Conservation (phyloP, 108 stramenopile species). For the Thalassiosira profunda region DNA sequence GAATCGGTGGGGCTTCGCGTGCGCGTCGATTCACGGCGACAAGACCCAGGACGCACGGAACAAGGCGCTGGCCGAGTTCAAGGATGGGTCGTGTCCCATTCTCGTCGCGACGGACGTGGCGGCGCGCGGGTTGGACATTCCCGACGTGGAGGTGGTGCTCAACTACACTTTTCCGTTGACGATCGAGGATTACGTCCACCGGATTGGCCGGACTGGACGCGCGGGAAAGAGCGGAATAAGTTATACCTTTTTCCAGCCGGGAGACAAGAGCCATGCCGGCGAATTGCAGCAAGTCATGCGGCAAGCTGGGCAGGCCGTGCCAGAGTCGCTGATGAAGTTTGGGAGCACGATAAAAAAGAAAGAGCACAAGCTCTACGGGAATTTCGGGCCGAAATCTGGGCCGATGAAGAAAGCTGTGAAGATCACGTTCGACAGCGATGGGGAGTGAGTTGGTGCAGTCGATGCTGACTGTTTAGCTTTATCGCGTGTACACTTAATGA, state of each 20-base stretch:
- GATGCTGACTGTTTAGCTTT: not conserved
- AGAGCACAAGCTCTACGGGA: conserved; percentile 99
- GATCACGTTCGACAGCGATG: conserved; percentile 78
- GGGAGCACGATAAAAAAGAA: conserved; percentile 99
- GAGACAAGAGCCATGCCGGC: conserved; percentile 96
- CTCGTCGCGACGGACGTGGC: conserved; percentile 99
- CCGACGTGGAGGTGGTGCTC: conserved; percentile 96
- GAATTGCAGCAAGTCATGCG: conserved; percentile 97
- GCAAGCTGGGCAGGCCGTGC: conserved; percentile 94
- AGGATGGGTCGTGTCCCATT: conserved; percentile 85
- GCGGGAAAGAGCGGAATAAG: conserved; percentile 97
- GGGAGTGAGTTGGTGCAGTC: not conserved
- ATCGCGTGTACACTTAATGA: not conserved
- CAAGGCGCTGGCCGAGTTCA: conserved; percentile 92
- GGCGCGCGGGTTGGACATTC: conserved; percentile 98
- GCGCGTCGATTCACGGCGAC: conserved; percentile 97
- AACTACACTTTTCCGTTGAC: conserved; percentile 98
- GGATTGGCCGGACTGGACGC: conserved; percentile 98
- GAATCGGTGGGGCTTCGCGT: conserved; percentile 66
- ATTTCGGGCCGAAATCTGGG: conserved; percentile 86
- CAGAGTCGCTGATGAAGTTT: conserved; percentile 94
- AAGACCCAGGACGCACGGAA: conserved; percentile 94
- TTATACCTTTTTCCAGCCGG: conserved; percentile 96
- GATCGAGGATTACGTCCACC: conserved; percentile 96
- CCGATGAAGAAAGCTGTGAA: conserved; percentile 92